Evolutionary conservation across 805 yeast genomes (phyloP), one percentile per base, ranked within the genome.

Genomic region (Phaffomyces opuntiae): DNA sequence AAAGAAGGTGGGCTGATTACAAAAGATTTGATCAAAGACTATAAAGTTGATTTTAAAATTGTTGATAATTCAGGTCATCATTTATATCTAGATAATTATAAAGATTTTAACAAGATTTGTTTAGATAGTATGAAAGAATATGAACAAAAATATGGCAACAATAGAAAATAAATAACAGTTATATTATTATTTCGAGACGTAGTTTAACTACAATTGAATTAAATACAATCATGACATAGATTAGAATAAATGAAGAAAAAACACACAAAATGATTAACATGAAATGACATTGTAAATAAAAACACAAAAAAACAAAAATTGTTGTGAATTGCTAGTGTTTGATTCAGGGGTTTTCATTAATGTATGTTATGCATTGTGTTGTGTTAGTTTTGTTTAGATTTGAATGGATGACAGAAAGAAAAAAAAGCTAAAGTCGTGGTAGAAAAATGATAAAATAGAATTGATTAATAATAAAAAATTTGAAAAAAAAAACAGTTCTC

Each of bases 61-160:
- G 67, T 86, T 16, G 71, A 72, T 13, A 68, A 78, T 50, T 72
- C 85, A 5, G 95, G 95, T 1, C 95, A 86, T 62, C 95, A 86
- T 59, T 55, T 86, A n/a, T 86, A 85, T 58, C 66, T 86, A 49
- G 95, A 86, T 60, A 83, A 83, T 55, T 65, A 69, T 40, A 49
- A 57, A 11, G 68, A 55, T 27, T 86, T 86, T 57, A 82, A 85
- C 57, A 51, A 63, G 9, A 48, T 76, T 48, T 60, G 83, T 32
- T 45, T 70, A 3, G 52, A 67, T 6, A 84, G 82, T 58, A 79
- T 83, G 86, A 53, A 56, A 41, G 50, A 45, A 19, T 57, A 42
- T 37, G 55, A 54, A 29, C 17, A 19, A 29, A 17, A 16, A 39
- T n/a, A 39, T 32, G 16, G 16, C 5, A 16, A 21, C 24, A 21